phyloP scores from a whole-genome alignment of 768 basidiomycete species.

The Phylloporus scabripes region DNA sequence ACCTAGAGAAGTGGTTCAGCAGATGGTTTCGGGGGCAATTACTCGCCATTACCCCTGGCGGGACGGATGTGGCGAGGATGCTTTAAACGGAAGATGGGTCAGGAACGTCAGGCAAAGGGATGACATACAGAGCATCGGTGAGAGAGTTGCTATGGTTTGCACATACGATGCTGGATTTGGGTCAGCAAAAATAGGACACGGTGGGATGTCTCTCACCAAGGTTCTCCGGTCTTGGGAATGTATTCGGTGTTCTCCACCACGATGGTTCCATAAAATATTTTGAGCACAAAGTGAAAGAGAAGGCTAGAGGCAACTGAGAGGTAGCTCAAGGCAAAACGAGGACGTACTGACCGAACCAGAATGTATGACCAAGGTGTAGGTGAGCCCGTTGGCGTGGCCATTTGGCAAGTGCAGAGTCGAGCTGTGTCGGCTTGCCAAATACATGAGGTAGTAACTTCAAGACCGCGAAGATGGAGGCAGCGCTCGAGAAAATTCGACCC shows the following conservation, averaged over 20 bases:
- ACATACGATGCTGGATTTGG: slow-evolving; percentile 61
- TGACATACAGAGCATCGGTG: slow-evolving; percentile 75
- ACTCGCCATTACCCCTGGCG: slow-evolving; percentile 46
- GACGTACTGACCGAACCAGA: slow-evolving; percentile 51
- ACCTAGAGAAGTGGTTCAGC: slow-evolving; percentile 36
- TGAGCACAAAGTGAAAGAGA: slow-evolving; percentile 77
- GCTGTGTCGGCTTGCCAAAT: slow-evolving; percentile 3
- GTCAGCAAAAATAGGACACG: not conserved
- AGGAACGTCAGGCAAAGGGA: not conserved
- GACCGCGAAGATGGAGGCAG: slow-evolving; percentile 46
- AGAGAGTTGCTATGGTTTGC: slow-evolving; percentile 85
- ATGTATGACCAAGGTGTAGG: slow-evolving; percentile 60
- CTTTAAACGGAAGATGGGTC: slow-evolving; percentile 30
- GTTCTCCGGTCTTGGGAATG: slow-evolving; percentile 66
- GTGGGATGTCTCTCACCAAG: slow-evolving; percentile 48
- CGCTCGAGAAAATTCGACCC: slow-evolving; percentile 79
- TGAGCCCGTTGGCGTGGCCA: slow-evolving; percentile 35
- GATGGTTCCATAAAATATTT: slow-evolving; percentile 87
- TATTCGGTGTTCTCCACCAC: slow-evolving; percentile 73
- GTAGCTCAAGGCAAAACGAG: not conserved
- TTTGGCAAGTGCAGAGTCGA: not conserved
- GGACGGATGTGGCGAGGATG: slow-evolving; percentile 69
- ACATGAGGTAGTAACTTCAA: no score
- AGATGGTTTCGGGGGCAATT: slow-evolving; percentile 1
- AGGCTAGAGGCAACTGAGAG: slow-evolving; percentile 35